Conservation (phyloP, 306 rosid genomes). For the Gastrolobium villosum region DNA sequence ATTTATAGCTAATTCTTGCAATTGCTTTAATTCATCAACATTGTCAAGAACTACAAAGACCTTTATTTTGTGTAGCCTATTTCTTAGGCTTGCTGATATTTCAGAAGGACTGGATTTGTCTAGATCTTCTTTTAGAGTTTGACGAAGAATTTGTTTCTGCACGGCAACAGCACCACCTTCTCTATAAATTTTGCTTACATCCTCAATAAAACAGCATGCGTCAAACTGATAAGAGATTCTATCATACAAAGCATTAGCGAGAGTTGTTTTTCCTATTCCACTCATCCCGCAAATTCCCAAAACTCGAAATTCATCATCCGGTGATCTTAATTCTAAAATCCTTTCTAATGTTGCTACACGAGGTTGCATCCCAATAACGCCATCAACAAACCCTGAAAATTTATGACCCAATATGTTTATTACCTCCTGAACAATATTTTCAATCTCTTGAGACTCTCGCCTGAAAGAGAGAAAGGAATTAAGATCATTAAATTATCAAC, state of each 20-base stretch:
- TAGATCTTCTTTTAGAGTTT: background rate
- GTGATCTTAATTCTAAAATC: background rate
- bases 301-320: background rate
- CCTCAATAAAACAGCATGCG: slow-evolving; percentile 4
- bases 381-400: background rate
- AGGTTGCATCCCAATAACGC: slow-evolving; percentile 36
- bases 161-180: background rate
- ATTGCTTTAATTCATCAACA: background rate
- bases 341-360: background rate
- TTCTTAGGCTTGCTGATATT: background rate
- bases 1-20: background rate
- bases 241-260: slow-evolving; percentile 4
- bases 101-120: background rate
- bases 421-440: background rate
- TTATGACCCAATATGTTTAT: background rate
- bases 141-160: background rate
- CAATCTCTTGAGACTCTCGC: background rate
- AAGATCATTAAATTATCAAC: background rate
- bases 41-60: slow-evolving; percentile 25
- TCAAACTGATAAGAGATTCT: slow-evolving; percentile 24
- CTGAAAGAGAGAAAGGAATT: background rate
- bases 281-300: slow-evolving; percentile 40
- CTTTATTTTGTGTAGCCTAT: background rate
- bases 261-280: slow-evolving; percentile 43
- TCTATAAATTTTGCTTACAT: background rate